Percentiles rank a stretch among this genome's conserved stretches.
These are phyloP conservation scores for Kwoniella shivajii DNA, from an alignment of 1,284 basidiomycete species.

Conservation along the genomic window DNA sequence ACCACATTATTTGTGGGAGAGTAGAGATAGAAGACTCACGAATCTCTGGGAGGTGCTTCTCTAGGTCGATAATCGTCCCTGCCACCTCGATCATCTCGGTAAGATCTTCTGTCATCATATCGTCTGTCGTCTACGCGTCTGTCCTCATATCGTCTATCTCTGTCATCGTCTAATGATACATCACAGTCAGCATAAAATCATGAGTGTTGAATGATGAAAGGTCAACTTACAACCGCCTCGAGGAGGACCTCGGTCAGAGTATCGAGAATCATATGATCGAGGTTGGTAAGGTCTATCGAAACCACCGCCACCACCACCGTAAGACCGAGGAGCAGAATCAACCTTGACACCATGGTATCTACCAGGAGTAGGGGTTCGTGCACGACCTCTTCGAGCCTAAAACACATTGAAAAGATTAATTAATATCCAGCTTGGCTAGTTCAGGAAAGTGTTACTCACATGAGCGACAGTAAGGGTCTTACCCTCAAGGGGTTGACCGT, in stretches of 20 bases:
- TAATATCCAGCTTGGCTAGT: too few species aligned
- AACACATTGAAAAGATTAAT: background rate
- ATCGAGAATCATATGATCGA: slow-evolving; percentile 52
- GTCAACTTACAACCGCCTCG: slow-evolving; percentile 29
- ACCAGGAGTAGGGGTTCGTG: slow-evolving; percentile 92
- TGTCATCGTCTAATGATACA: slow-evolving; percentile 40
- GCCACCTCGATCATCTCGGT: slow-evolving; percentile 10
- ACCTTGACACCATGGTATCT: slow-evolving; percentile 68
- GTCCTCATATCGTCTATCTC: slow-evolving; percentile 58
- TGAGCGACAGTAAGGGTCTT: slow-evolving; percentile 85
- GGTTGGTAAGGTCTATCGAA: slow-evolving; percentile 53
- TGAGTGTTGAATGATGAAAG: background rate
- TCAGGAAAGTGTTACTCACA: slow-evolving; percentile 58
- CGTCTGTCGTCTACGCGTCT: slow-evolving; percentile 47
- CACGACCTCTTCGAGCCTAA: slow-evolving; percentile 88
- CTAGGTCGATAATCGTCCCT: slow-evolving; percentile 33
- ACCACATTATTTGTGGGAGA: slow-evolving; percentile 17
- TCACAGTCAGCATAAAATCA: background rate
- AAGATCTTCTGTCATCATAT: slow-evolving; percentile 51
- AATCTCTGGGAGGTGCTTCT: slow-evolving; percentile 22
- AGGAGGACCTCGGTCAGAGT: slow-evolving; percentile 41
- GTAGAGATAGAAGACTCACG: slow-evolving; percentile 20
- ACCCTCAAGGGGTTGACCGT: slow-evolving; percentile 80
- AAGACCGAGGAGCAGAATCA: slow-evolving; percentile 67
- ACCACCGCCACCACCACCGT: slow-evolving; percentile 55